Evolutionary conservation across 2,329 filamentous ascomycete species (phyloP), one percentile per base, ranked within the genome.

Genomic region (Corinectria fuckeliana): DNA sequence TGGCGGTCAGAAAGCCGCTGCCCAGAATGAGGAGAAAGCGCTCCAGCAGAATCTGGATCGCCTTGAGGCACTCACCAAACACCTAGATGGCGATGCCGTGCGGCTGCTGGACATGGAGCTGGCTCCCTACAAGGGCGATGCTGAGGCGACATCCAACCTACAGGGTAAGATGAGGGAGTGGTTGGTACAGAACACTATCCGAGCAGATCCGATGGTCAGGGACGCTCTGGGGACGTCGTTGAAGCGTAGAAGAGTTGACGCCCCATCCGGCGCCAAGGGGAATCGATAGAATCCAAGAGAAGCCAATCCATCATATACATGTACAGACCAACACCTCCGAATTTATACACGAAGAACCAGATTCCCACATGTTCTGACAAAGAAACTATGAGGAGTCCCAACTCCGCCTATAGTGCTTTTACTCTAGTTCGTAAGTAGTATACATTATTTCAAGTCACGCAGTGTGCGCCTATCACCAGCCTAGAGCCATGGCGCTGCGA

Each of bases 141-240:
- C 83, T 32, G 83, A 85, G 61, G 82, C 81, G n/a, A 79, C 90
- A 45, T 81, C 80, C 42, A 87, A 86, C 36, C 62, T 79, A 14
- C 85, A 88, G 62, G 83, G 83, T 38, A 91, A 90, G 69, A 85
- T 97, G 77, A 91, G 89, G 76, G 91, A 95, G 70, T 96, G 92
- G 84, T 80, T 98, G 67, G 88, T 97, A 50, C 88, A 96, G 74
- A 96, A 96, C 72, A 93, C 89, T 13, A 90, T 96, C 60, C 84
- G 87, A 65, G 87, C 85, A 47, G 91, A 94, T 75, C 89, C 88
- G 1, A 91, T 94, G 77, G 94, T 98, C 8, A 85, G 88, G 67
- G 89, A 92, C 74, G 93, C 93, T 1, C 82, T 97, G 67, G 88
- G 87, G 21, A 84, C 82, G 58, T 87, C 88, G 25, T 77, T 93